Base-by-base conservation (phyloP, 2,329 filamentous ascomycete species). In the Sphaerulina musiva region DNA sequence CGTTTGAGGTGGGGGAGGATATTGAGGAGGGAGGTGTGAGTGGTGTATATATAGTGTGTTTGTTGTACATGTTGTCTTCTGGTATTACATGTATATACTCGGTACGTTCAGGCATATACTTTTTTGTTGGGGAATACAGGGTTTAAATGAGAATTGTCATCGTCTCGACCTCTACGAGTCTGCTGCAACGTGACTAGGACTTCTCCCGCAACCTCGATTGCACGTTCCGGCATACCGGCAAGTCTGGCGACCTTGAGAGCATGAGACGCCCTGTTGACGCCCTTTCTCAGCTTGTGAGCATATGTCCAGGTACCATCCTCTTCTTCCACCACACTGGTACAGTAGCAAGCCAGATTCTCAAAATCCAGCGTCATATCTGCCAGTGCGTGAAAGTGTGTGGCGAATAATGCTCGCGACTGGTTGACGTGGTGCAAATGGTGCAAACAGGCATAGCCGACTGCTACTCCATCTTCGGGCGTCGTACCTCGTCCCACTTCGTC, bases 401-500 rank as follows among this genome's bases (percentile, higher is more conserved):
- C 93, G 69, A 98, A 98, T 41, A 98, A 76, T 0, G 86, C 84
- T 11, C 93, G 81, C 67, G 87, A 89, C 67, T 78, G 77, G 68
- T 93, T 96, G 20, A 86, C 75, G 46, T 83, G 78, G 62, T 89
- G 85, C 12, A 98, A 76, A 70, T 97, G 89, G 66, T 92, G 82
- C 47, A 98, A 75, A 65, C 86, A 90, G 1, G 92, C 93, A 70
- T 87, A 97, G 0, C 89, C 89, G 1, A 98, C 86, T 0, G 93
- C 93, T 2, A 86, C 81, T 2, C 93, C 93, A 69, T 97, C 93
- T 65, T 92, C 86, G 0, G 92, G 90, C 17, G 93, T 95, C 0
- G 95, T 98, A 7, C 93, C 93, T 46, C 93, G 80, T 0, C 93
- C 93, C 38, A 98, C 88, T 75, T 98, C 93, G 70, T 98, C 93